phyloP scores from a whole-genome alignment of 2,329 filamentous ascomycete species.

The Microsporum audouinii region DNA sequence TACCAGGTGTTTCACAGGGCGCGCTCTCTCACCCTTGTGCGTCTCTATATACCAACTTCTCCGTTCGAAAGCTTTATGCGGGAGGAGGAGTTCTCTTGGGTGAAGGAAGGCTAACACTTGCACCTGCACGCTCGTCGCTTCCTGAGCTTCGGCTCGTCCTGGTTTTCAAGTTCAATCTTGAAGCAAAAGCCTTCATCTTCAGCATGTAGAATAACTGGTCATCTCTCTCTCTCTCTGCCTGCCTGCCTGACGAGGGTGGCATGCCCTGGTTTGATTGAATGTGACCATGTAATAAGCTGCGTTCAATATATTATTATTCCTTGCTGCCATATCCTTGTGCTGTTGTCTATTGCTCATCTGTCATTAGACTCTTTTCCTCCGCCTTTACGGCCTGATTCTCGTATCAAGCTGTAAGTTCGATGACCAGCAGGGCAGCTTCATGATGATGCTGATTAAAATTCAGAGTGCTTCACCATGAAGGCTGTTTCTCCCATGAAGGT shows the following conservation, averaged over 20 bases:
- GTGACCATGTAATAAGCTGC: not conserved
- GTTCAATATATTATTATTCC: not conserved
- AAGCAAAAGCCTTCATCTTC: not conserved
- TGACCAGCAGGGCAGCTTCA: not conserved
- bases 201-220: not conserved
- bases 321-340: not conserved
- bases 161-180: not conserved
- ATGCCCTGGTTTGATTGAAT: not conserved
- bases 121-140: not conserved
- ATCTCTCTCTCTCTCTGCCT: not conserved
- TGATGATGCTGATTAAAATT: not conserved
- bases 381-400: not conserved
- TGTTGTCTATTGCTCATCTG: not conserved
- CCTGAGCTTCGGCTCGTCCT: not conserved
- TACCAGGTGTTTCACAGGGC: not conserved
- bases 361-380: not conserved
- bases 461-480: not conserved
- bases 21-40: not conserved
- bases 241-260: not conserved
- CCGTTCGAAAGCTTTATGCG: not conserved
- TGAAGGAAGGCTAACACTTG: not conserved
- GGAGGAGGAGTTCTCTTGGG: not conserved
- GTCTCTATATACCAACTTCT: not conserved
- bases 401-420: not conserved
- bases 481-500: conserved; percentile 25